Evolutionary conservation across 2,329 filamentous ascomycete species (phyloP), one percentile per base, ranked within the genome.

Genomic region (Aspergillus viridinutans): DNA sequence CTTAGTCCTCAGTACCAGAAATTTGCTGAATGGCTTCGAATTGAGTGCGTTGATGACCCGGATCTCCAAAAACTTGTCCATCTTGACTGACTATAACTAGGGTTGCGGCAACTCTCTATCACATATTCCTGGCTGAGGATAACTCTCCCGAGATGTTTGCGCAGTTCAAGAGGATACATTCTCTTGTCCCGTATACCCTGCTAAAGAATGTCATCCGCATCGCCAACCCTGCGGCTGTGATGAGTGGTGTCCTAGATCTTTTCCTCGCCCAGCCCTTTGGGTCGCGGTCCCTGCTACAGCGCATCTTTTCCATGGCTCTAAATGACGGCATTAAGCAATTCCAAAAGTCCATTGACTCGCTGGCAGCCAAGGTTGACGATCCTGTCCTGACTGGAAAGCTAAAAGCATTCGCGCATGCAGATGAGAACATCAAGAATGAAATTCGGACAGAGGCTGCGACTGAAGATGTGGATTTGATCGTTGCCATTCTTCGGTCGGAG

Each of bases 161-260:
- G 0, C 94, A 99, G 74, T 87, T 90, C 4, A 96, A 93, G 76
- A 86, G 90, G 59, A 97, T 97, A 53, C 94, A 99, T 72, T 96
- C 92, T 0, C 83, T 97, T 55, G 89, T 99, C 48, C 94, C 94
- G 0, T 99, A 99, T 71, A 89, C 88, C 0, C 80, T 97, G 50
- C 81, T 99, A 71, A 99, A 99, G 79, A 97, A 97, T 70, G 91
- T 96, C 49, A 97, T 99, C 68, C 87, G 93, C 56, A 91, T 97
- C 64, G 92, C 94, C 23, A 99, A 99, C 66, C 94, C 94, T 2
- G 93, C 93, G 0, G 91, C 92, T 5, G 94, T 99, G 62, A 97
- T 99, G 93, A 90, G 89, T n/a, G 89, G 89, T 21, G 87, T 97
- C 48, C 82, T 99, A 23, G 94, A 99, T 72, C 83, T 99, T 49